Percentiles rank a stretch among this genome's conserved stretches.
Conservation (phyloP, 495 filamentous ascomycete species). For the Podospora pseudopauciseta region DNA sequence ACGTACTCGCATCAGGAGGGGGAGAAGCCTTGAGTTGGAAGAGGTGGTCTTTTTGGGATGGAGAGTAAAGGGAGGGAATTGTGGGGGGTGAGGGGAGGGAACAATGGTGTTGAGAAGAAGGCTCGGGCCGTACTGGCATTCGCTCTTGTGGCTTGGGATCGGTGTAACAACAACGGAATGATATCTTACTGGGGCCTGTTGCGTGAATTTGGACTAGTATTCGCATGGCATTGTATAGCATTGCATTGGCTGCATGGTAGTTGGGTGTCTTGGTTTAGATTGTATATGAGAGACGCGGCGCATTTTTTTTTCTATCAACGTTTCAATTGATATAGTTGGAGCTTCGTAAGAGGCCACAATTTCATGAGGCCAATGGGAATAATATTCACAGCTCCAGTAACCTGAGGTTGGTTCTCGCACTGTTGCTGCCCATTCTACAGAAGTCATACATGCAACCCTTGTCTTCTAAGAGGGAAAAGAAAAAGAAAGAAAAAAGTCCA, state of each 20-base stretch:
- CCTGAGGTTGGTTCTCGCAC: background rate
- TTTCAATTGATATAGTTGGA: background rate
- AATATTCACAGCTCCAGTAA: background rate
- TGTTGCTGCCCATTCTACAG: background rate
- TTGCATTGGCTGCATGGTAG: slow-evolving; percentile 9
- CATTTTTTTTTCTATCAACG: background rate
- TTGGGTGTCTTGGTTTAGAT: slow-evolving; percentile 4
- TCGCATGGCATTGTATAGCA: slow-evolving; percentile 10
- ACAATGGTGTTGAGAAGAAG: background rate
- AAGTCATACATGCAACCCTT: background rate
- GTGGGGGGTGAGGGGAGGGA: background rate
- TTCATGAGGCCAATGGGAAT: background rate
- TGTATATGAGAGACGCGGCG: background rate
- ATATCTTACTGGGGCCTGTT: background rate
- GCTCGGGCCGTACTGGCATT: background rate
- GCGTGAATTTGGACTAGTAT: background rate
- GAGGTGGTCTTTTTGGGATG: background rate
- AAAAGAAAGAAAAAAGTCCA: background rate
- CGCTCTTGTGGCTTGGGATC: background rate
- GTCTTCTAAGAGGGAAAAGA: background rate
- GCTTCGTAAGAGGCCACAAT: background rate
- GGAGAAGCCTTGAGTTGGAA: slow-evolving; percentile 27
- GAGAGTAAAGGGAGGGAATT: background rate
- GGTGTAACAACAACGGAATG: background rate
- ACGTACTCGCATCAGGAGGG: slow-evolving; percentile 43